phyloP scores from a whole-genome alignment of 2,329 filamentous ascomycete species.

The Botryosphaeria dothidea region DNA sequence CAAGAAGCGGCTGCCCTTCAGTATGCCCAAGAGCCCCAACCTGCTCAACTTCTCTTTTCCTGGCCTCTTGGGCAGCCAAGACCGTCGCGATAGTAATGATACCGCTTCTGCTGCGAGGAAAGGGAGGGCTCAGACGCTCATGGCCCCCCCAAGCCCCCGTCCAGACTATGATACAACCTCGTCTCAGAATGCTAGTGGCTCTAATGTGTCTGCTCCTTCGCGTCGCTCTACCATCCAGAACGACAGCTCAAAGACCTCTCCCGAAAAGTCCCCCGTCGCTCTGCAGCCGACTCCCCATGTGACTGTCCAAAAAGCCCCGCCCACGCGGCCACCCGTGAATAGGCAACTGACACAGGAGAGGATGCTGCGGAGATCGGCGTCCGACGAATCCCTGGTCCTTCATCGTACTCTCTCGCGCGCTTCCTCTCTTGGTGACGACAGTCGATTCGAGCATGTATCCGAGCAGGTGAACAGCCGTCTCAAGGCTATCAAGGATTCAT shows the following conservation, averaged over 20 bases:
- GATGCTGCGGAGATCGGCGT: conserved; percentile 63
- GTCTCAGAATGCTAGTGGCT: not conserved
- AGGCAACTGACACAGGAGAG: conserved; percentile 3
- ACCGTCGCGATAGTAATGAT: not conserved
- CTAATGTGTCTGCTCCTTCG: not conserved
- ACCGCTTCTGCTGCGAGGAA: not conserved
- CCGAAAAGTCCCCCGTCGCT: conserved; percentile 8
- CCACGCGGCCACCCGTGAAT: conserved; percentile 21
- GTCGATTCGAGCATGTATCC: conserved; percentile 74
- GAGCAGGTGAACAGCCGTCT: conserved; percentile 86
- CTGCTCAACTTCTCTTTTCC: conserved; percentile 39
- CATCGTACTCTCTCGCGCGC: conserved; percentile 74
- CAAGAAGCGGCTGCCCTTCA: conserved; percentile 39
- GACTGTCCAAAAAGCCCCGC: not conserved
- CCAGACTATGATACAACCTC: not conserved
- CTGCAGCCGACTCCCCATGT: conserved; percentile 17
- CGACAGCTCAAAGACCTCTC: not conserved
- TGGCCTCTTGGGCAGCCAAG: conserved; percentile 28
- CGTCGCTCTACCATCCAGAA: conserved; percentile 12
- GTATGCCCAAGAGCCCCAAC: conserved; percentile 38
- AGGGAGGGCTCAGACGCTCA: not conserved
- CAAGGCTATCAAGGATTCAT: conserved; percentile 87
- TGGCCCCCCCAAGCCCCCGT: not conserved
- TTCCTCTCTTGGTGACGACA: conserved; percentile 83
- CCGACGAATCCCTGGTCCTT: conserved; percentile 74